Base-by-base conservation (phyloP, 805 yeast species). In the Saturnispora kantuleensis region DNA sequence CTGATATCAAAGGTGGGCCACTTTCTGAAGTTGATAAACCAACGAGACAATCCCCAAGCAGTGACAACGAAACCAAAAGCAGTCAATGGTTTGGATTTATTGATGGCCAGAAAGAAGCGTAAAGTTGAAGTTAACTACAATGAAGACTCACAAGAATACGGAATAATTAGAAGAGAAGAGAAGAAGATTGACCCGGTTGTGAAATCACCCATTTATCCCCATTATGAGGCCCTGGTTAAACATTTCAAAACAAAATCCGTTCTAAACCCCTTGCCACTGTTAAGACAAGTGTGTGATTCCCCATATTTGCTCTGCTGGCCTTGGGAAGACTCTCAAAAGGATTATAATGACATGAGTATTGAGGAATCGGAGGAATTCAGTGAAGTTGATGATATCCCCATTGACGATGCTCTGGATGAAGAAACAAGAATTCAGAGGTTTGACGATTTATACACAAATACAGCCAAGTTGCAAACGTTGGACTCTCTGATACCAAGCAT, bases 291-390 rank as follows among this genome's bases (percentile, higher is more conserved):
- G 8, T 88, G 96, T 52, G 81, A 87, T 56, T 82, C 96, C 0
- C 96, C 97, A 0, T 84, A 82, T 56, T 59, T 84, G 36, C 86
- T 84, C 57, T 86, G 81, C 63, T 82, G 79, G 50, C 97, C 97
- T 0, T 85, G 80, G 73, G 41, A 43, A 33, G 46, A 43, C 11
- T 38, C 29, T 7, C 34, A 38, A 29, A 34, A 11, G 13, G 9
- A 34, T 12, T 17, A 17, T 15, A n/a, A 12, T 28, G 15, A 16
- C 2, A 5, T 16, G 10, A 18, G 28, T 15, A 37, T 33, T 21
- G 26, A 28, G 9, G 44, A 41, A 12, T 16, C 18, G 26, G 35
- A 17, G 3, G 21, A n/a, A 8, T 18, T 29, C 12, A 29, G 17
- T 15, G 10, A 70, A 6, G 69, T 66, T 36, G 73, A 69, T 3